Evolutionary conservation across 345 rosid genomes (phyloP), one percentile per base, ranked within the genome.

Genomic region (Raphanus sativus): DNA sequence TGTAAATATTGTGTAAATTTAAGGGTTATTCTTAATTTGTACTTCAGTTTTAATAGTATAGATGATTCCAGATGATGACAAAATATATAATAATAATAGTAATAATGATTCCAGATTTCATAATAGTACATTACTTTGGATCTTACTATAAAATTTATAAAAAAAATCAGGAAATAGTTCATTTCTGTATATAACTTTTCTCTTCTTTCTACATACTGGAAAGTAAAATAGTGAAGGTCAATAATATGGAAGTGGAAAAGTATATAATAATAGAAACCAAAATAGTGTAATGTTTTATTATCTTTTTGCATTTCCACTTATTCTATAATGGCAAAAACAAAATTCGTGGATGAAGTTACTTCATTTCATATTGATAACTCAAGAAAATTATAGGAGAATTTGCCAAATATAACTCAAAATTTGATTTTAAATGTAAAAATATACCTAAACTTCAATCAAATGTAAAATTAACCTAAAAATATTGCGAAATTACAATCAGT

Each of bases 231-330:
- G 17, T 5, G 71, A 50, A 28, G 28, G 33, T 29, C 28, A n/a
- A 50, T n/a, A 50, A 26, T 67, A 36, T 67, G 70, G 15, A 32
- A 65, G 45, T 48, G 2, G 52, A 45, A 6, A 28, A 2, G 0
- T 36, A 36, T 7, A 36, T 7, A 75, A 42, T 30, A 75, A 59
- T 17, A 67, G n/a, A 67, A 40, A 29, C 32, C 61, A 75, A 75
- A 66, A 16, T 10, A 42, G 29, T 66, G 58, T 4, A 56, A 30
- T 25, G 15, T 8, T 67, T 66, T 42, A 26, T 75, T 59, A 16
- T 21, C 48, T 42, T 42, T 28, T 70, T 70, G 9, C n/a, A 42
- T 30, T 45, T 59, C 15, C 26, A 59, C 26, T 17, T 59, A 28
- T 54, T 45, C 12, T 58, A 40, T 36, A 67, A 17, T 60, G 67